Evolutionary conservation across 441 rosid species (phyloP).

Genomic region (Manihot esculenta): DNA sequence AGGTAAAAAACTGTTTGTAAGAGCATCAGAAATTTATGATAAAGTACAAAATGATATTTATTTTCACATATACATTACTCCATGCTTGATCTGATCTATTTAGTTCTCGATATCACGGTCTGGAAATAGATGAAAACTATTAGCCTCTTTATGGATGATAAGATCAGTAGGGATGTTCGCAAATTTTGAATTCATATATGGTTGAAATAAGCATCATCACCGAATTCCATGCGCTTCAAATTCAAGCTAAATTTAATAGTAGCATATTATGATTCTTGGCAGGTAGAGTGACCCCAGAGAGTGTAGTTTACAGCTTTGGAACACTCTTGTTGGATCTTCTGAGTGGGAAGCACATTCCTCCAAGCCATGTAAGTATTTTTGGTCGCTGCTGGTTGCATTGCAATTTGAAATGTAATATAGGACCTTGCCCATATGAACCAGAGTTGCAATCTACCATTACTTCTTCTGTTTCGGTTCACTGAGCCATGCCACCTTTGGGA

Average conservation of each 20-base stretch:
- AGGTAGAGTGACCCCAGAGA: slow-evolving; percentile 93
- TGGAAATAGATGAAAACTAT: background rate
- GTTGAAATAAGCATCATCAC: background rate
- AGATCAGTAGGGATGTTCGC: background rate
- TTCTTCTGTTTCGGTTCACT: background rate
- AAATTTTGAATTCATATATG: background rate
- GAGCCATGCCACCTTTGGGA: background rate
- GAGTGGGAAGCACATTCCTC: slow-evolving; percentile 95
- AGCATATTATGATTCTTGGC: slow-evolving; percentile 24
- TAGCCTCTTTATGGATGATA: background rate
- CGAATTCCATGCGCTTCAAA: background rate
- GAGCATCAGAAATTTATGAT: background rate
- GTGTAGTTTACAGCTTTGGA: slow-evolving; percentile 96
- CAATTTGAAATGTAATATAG: too few relatives aligned
- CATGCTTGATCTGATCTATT: slow-evolving; percentile 3
- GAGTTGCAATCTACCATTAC: background rate
- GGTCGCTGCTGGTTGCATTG: background rate
- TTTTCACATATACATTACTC: background rate
- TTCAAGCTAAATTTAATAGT: background rate
- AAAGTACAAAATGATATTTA: background rate
- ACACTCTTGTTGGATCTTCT: slow-evolving; percentile 92
- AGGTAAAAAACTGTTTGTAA: slow-evolving; percentile 37
- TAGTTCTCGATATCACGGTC: background rate
- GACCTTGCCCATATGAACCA: background rate
- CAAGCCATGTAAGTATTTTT: slow-evolving; percentile 76